Conservation (phyloP, 805 yeast species). For the Wickerhamiella sergipiensis region DNA sequence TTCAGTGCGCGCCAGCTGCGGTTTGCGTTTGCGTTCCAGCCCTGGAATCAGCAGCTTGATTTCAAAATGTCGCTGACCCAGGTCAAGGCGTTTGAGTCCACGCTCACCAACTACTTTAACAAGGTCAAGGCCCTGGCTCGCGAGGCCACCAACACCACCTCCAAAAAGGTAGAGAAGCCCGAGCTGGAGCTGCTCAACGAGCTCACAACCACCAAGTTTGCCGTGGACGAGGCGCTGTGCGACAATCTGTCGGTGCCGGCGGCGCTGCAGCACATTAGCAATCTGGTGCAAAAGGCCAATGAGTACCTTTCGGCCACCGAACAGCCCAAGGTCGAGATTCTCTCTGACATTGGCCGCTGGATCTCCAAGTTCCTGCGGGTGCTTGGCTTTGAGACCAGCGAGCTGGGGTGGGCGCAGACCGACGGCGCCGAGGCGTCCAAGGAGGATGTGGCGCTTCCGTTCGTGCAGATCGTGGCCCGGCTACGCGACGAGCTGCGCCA, state of each 20-base stretch:
- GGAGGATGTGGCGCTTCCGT: constrained; percentile 72
- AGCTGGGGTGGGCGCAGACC: constrained; percentile 61
- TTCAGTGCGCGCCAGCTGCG: constrained; percentile 75
- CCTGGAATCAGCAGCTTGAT: constrained; percentile 88
- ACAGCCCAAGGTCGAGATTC: constrained; percentile 48
- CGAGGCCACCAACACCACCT: constrained; percentile 44
- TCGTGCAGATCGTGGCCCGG: constrained; percentile 56
- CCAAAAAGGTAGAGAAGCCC: constrained; percentile 39
- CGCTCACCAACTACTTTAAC: constrained; percentile 71
- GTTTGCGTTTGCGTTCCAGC: constrained; percentile 76
- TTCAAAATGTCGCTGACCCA: constrained; percentile 75
- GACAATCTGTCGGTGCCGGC: constrained; percentile 76
- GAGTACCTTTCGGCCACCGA: constrained; percentile 44
- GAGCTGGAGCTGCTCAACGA: constrained; percentile 46
- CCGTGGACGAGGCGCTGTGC: constrained; percentile 66
- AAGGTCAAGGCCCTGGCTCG: constrained; percentile 68
- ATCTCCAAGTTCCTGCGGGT: constrained; percentile 55
- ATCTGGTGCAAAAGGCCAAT: constrained; percentile 58
- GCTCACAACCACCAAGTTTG: constrained; percentile 38
- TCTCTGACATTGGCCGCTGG: constrained; percentile 51
- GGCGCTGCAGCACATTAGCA: constrained; percentile 52
- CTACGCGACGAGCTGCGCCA: constrained; percentile 76
- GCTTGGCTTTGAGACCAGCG: constrained; percentile 56
- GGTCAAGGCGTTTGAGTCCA: constrained; percentile 60
- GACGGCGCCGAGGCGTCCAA: constrained; percentile 24